phyloP scores from a whole-genome alignment of 2,329 filamentous ascomycete species.

The Scolecobasidium constrictum region DNA sequence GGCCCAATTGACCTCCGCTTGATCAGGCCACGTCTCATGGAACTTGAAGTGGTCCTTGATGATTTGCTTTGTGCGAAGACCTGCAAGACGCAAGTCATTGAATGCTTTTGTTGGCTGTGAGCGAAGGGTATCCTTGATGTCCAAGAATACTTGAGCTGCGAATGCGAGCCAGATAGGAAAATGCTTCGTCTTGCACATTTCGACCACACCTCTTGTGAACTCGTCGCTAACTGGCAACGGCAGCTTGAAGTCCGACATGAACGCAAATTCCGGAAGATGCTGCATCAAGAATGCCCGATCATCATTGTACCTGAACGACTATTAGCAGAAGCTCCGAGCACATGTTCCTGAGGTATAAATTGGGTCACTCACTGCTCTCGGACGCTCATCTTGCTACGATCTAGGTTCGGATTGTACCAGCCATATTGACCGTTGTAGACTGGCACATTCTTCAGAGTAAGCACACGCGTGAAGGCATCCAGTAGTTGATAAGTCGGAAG shows the following conservation, averaged over 20 bases:
- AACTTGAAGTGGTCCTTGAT: background rate
- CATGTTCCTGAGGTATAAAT: too few relatives aligned
- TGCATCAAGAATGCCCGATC: background rate
- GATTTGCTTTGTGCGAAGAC: background rate
- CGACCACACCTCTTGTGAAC: background rate
- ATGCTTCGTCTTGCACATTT: background rate
- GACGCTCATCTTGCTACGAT: background rate
- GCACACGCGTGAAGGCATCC: background rate
- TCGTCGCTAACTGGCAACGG: background rate
- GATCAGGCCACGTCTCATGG: background rate
- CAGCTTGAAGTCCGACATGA: background rate
- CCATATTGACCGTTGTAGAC: background rate
- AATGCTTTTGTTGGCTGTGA: background rate
- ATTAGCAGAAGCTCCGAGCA: too few relatives aligned
- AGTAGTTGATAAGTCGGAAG: background rate
- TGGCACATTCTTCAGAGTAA: background rate
- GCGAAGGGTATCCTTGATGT: background rate
- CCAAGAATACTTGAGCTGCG: background rate
- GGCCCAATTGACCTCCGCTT: background rate
- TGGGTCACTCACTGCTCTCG: too few relatives aligned
- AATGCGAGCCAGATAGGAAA: constrained; percentile 1
- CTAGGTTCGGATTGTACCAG: background rate
- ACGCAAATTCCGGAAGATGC: background rate
- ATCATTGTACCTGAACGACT: background rate
- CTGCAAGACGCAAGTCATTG: background rate